Evolutionary conservation across 768 basidiomycete genomes (phyloP), one percentile per base, ranked within the genome.

Genomic region (Mycena galopus): DNA sequence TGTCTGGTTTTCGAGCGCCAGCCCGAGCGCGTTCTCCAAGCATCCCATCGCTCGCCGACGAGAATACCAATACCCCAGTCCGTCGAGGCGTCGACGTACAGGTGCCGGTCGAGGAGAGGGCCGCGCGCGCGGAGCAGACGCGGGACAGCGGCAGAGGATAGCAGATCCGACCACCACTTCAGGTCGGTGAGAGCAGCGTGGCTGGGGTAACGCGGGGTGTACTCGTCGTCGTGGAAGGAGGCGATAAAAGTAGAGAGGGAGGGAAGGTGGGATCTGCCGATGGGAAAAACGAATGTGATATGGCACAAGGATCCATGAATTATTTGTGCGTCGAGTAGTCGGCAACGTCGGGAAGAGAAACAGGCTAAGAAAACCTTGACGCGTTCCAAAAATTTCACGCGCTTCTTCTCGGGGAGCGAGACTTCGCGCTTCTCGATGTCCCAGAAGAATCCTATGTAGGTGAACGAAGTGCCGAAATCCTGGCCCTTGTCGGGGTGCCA

Each of bases 1-100:
- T 77, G 74, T 3, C 72, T 59, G 0, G 39, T 39, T 0, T 35
- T 32, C 0, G 23, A 21, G 21, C 73, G 70, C 78, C 79, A 80
- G 12, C 32, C 57, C 3, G 27, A 25, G 9, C 11, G 12, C 0
- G 75, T 53, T 21, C 67, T 32, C 61, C 70, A 78, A 1, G 75
- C 73, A 21, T 71, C 70, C 79, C 79, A 81, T 3, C 39, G 50
- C 1, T 29, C 65, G 29, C 58, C 63, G 27, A 77, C 39, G 11
- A 72, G 21, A 27, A 81, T 57, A 1, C 80, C 80, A 29, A 81
- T 78, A 29, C 80, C 80, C 72, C 75, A 81, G 16, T 67, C 60
- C 0, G 76, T 78, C 3, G 79, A 80, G 12, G 81, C 79, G 50
- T 79, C 79, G 27, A 63, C 62, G 37, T 32, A 65, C 16, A 70